These are phyloP conservation scores for Trichoderma harzianum DNA, from an alignment of 2,329 filamentous ascomycete species.

Conservation along the genomic window DNA sequence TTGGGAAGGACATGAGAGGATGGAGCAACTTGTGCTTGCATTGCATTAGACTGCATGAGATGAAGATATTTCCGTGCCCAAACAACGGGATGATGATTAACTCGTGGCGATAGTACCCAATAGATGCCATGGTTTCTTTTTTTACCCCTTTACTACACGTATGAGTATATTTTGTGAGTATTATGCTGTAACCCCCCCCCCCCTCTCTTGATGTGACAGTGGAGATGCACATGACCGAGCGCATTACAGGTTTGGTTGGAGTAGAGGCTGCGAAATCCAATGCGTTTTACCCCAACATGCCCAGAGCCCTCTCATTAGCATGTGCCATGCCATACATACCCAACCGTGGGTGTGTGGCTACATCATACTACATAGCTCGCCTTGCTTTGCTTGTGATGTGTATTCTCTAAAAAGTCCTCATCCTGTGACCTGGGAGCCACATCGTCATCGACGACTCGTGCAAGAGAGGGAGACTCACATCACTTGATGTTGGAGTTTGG, in stretches of 20 bases:
- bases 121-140: not conserved
- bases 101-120: not conserved
- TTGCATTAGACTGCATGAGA: not conserved
- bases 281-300: not conserved
- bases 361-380: not conserved
- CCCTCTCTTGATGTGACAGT: not conserved
- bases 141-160: too few species aligned
- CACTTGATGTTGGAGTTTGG: not conserved
- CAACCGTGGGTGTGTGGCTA: not conserved
- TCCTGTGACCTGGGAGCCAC: not conserved
- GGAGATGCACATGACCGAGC: slow-evolving; percentile 1
- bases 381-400: not conserved
- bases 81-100: not conserved
- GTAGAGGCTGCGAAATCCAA: not conserved
- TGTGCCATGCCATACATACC: not conserved
- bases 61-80: slow-evolving; percentile 2
- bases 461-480: not conserved
- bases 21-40: not conserved
- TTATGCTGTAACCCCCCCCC: not conserved
- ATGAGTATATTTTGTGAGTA: too few species aligned
- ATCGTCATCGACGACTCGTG: not conserved
- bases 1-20: not conserved
- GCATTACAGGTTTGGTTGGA: not conserved
- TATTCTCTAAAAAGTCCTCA: not conserved
- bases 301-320: not conserved